Evolutionary conservation across 352 stramenopile genomes (phyloP), one percentile per base, ranked within the genome.

Genomic region (Pythium coloratum): DNA sequence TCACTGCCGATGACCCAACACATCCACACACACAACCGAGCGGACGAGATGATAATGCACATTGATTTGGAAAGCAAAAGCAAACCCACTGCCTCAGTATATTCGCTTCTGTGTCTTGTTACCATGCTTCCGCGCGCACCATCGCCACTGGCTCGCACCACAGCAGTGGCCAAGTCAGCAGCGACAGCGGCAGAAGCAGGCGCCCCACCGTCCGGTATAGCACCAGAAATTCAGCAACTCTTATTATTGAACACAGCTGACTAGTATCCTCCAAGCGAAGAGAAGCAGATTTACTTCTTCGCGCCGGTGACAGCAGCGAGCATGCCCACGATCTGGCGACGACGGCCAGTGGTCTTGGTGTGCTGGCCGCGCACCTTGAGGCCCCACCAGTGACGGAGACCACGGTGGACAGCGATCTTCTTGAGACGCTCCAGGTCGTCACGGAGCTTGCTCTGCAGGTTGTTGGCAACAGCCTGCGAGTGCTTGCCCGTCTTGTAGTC

Each of bases 401-500:
- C 98, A 94, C 98, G 97, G 91, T 99, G 97, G 73, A 93, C 95
- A 79, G 97, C 94, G 80, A 99, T 99, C 94, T 99, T 99, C 95
- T 99, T 99, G 74, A 99, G 86, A 76, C 97, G 88, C 84, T 99
- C 97, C 70, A 99, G 93, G 91, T 99, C 97, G 73, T 99, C 97
- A 90, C 97, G 96, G 75, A 99, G 94, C 84, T 99, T 99, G 77
- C 94, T 94, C 83, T 99, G 95, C 66, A 99, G 91, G 80, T 97
- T 97, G 84, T 99, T 99, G 61, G 97, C 95, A 70, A 99, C 98
- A 59, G 98, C 86, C 88, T 99, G 98, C 71, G 85, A 98, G 87
- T 98, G 98, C 87, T 99, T 99, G 85, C 97, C 97, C 58, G 97
- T 99, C 90, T 99, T 99, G 86, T 98, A 99, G 89, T 99, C 98